Conservation (phyloP, 1,139 yeast genomes). For the Hyphopichia burtonii region DNA sequence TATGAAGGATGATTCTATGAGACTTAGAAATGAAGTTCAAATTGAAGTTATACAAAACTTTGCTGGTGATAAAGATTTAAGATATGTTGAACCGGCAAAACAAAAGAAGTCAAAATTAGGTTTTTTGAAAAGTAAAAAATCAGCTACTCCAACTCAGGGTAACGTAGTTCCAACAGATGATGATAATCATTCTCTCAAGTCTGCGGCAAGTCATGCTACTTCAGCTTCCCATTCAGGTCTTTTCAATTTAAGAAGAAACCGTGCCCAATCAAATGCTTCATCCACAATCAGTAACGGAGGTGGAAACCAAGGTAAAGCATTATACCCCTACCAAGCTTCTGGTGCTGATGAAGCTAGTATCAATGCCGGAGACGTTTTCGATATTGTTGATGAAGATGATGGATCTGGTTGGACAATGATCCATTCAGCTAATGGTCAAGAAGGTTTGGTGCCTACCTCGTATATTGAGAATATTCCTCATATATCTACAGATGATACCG, state of each 20-base stretch:
- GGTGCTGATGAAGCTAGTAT: conserved; percentile 77
- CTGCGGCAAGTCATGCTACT: conserved; percentile 24
- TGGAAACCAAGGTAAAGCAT: conserved; percentile 46
- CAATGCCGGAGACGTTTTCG: conserved; percentile 58
- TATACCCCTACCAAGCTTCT: conserved; percentile 66
- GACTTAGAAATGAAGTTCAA: conserved; percentile 79
- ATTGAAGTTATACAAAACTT: conserved; percentile 87
- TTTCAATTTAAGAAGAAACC: conserved; percentile 38
- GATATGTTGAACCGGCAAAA: conserved; percentile 42
- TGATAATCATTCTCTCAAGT: conserved; percentile 29
- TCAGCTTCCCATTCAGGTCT: conserved; percentile 25
- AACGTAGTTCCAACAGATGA: too few relatives aligned
- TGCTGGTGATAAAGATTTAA: conserved; percentile 72
- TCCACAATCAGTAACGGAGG: conserved; percentile 17
- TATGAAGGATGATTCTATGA: conserved; percentile 68
- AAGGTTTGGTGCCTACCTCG: conserved; percentile 85
- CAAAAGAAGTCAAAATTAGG: conserved; percentile 59
- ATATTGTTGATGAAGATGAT: conserved; percentile 66
- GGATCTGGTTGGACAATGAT: conserved; percentile 93
- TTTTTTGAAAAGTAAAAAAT: conserved; percentile 34
- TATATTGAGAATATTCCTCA: conserved; percentile 55
- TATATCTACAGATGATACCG: conserved; percentile 12
- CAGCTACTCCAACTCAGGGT: conserved; percentile 9
- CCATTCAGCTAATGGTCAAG: conserved; percentile 35
- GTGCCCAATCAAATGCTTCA: conserved; percentile 24